Conservation (phyloP, 805 yeast genomes). For the Schwanniomyces yamadae region DNA sequence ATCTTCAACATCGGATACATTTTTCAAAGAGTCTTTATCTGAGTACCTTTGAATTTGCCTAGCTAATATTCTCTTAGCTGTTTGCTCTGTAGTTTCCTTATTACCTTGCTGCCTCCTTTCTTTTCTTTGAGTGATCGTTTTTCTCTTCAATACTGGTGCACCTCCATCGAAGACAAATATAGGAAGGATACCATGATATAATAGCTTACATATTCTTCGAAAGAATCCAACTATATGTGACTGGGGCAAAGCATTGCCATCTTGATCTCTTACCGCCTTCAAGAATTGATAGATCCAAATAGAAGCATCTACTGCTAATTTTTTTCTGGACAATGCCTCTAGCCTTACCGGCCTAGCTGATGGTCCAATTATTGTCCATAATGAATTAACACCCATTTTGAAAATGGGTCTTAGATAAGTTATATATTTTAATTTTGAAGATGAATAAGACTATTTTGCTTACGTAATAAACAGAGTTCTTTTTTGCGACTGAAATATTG, state of each 20-base stretch:
- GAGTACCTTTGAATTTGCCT: slow-evolving; percentile 67
- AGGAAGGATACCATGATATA: slow-evolving; percentile 84
- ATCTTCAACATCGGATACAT: slow-evolving; percentile 1
- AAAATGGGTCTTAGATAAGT: too few relatives aligned
- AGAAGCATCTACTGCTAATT: slow-evolving; percentile 94
- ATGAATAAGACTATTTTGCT: too few relatives aligned
- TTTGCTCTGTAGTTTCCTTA: slow-evolving; percentile 61
- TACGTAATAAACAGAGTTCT: too few relatives aligned
- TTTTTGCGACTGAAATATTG: slow-evolving; percentile 2
- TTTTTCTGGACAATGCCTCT: slow-evolving; percentile 76
- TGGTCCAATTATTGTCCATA: slow-evolving; percentile 91
- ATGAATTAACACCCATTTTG: slow-evolving; percentile 92
- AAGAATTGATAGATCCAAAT: slow-evolving; percentile 97
- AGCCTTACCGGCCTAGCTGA: slow-evolving; percentile 87
- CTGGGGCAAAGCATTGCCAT: slow-evolving; percentile 72
- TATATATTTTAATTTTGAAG: too few relatives aligned
- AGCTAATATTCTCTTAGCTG: slow-evolving; percentile 81
- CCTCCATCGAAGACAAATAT: slow-evolving; percentile 96
- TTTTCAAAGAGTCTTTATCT: slow-evolving; percentile 17
- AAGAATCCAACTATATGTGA: slow-evolving; percentile 96
- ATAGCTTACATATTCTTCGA: slow-evolving; percentile 83
- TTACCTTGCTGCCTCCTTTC: slow-evolving; percentile 69
- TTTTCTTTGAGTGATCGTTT: slow-evolving; percentile 71
- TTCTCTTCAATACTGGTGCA: slow-evolving; percentile 78
- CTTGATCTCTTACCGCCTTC: slow-evolving; percentile 86